Evolutionary conservation across 495 filamentous ascomycete species (phyloP).

Genomic region (Penicillium taxi): DNA sequence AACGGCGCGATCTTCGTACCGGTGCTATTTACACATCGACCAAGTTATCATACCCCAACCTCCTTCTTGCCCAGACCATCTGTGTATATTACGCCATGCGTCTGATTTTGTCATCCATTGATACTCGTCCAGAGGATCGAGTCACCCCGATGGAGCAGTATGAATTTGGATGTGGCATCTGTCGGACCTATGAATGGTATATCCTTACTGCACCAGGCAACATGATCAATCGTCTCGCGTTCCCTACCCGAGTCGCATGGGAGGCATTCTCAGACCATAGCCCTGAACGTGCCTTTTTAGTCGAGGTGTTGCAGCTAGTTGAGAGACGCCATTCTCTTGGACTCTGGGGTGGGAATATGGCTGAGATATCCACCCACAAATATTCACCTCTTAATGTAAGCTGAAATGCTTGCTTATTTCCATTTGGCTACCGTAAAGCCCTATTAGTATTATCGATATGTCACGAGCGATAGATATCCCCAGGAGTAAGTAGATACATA

Average conservation of each 20-base stretch:
- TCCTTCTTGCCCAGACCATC: constrained; percentile 39
- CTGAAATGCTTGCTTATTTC: no score
- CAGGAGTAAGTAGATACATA: no score
- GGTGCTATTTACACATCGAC: constrained; percentile 29
- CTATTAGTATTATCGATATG: no score
- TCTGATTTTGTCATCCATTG: constrained; percentile 33
- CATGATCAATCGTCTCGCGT: constrained; percentile 43
- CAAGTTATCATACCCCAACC: constrained; percentile 32
- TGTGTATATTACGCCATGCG: constrained; percentile 33
- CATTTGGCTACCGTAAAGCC: no score
- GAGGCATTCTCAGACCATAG: constrained; percentile 33
- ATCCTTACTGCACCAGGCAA: constrained; percentile 34
- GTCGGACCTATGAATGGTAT: constrained; percentile 36
- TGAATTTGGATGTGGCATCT: constrained; percentile 33
- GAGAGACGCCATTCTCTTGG: constrained; percentile 32
- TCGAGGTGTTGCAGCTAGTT: constrained; percentile 33
- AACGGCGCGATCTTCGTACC: constrained; percentile 32
- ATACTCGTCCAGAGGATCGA: constrained; percentile 27
- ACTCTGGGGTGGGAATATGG: constrained; percentile 37
- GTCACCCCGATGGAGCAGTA: constrained; percentile 33
- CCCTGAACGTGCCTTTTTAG: constrained; percentile 33
- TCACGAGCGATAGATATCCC: no score
- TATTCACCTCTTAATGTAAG: constrained; percentile 20
- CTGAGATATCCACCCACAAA: constrained; percentile 27
- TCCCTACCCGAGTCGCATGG: constrained; percentile 38